These are phyloP conservation scores for Porcisia deanei DNA, from an alignment of 208 protist species.

Conservation along the genomic window DNA sequence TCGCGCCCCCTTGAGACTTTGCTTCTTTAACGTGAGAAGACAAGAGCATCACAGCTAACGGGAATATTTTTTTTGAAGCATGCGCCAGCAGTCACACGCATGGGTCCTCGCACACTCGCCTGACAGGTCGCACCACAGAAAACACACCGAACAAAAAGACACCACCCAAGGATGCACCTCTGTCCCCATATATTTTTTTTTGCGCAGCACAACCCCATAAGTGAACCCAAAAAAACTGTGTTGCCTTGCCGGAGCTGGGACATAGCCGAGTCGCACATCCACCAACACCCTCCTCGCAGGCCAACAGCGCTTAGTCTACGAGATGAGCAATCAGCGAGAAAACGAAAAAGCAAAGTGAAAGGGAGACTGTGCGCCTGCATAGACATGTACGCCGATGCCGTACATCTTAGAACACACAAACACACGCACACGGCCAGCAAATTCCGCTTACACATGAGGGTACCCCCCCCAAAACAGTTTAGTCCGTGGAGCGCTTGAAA, in stretches of 20 bases:
- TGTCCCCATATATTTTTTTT: neutral
- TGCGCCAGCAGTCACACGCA: neutral
- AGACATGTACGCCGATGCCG: neutral
- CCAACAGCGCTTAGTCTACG: neutral
- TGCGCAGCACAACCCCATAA: neutral
- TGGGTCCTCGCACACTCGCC: neutral
- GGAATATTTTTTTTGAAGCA: neutral
- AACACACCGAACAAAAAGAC: constrained; percentile 12
- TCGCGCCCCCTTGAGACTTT: neutral
- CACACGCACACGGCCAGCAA: neutral
- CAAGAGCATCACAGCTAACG: neutral
- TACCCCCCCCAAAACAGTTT: neutral
- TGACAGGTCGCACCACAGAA: neutral
- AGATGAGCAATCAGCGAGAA: neutral
- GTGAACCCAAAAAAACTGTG: neutral
- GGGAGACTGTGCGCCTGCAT: neutral
- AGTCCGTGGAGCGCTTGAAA: constrained; percentile 48
- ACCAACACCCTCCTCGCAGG: neutral
- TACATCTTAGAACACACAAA: neutral
- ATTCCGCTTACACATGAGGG: neutral
- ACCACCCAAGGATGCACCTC: neutral
- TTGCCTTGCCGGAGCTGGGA: neutral
- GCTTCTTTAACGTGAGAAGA: neutral
- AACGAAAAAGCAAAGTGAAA: neutral
- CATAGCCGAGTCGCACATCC: neutral